Conservation (phyloP, 148 eudicot species). For the Vaccinium darrowii region DNA sequence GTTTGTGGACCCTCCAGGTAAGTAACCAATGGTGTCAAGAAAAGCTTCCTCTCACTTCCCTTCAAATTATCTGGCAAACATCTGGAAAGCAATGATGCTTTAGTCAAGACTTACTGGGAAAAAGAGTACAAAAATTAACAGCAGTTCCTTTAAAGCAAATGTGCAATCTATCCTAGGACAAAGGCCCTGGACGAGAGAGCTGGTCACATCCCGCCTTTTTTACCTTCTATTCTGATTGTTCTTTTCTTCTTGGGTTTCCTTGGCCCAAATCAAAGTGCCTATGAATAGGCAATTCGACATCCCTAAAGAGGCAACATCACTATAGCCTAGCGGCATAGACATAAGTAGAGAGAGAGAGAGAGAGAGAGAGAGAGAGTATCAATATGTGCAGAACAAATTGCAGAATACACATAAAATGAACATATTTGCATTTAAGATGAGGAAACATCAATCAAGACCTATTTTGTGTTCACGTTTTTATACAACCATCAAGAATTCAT, state of each 20-base stretch:
- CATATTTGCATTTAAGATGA: neutral
- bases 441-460: neutral
- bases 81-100: constrained; percentile 21
- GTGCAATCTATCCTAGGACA: neutral
- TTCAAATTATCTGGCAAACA: constrained; percentile 32
- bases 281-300: neutral
- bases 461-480: neutral
- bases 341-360: neutral
- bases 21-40: constrained; percentile 78
- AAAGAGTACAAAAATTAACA: neutral
- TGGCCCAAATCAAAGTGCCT: neutral
- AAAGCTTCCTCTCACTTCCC: constrained; percentile 60
- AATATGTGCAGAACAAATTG: neutral
- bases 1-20: constrained; percentile 53
- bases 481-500: neutral
- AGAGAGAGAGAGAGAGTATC: neutral
- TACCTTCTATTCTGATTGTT: neutral
- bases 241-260: neutral
- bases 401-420: neutral
- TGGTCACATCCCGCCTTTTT: neutral
- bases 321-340: neutral
- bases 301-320: neutral
- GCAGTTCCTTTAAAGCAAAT: neutral
- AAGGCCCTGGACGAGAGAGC: neutral
- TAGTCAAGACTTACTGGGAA: neutral